Conservation (phyloP, 306 rosid species). For the Dryas alaskensis region DNA sequence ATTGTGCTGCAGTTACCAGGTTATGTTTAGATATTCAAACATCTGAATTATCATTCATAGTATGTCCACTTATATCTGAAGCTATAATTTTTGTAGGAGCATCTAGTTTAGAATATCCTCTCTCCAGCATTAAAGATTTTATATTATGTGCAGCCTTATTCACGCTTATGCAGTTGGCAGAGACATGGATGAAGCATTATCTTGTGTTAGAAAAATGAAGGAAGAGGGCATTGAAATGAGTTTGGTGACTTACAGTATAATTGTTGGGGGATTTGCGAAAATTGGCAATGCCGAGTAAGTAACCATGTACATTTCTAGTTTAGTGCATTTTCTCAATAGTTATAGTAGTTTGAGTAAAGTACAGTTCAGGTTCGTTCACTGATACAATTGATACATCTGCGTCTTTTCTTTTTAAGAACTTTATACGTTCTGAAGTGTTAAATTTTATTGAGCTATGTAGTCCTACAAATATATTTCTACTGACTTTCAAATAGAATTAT, state of each 20-base stretch:
- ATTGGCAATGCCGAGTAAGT: conserved; percentile 78
- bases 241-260: conserved; percentile 88
- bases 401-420: not conserved
- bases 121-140: conserved; percentile 29
- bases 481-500: too few species aligned
- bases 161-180: conserved; percentile 99
- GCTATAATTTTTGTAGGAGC: not conserved
- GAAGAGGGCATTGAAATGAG: conserved; percentile 82
- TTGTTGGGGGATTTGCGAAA: conserved; percentile 87
- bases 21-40: not conserved
- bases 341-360: not conserved
- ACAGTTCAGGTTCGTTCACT: not conserved
- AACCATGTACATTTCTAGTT: conserved; percentile 15
- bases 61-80: not conserved
- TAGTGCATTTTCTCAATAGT: not conserved
- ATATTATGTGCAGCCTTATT: conserved; percentile 82
- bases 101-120: not conserved
- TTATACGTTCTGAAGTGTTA: not conserved
- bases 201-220: conserved; percentile 90
- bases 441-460: too few species aligned
- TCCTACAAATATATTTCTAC: too few species aligned
- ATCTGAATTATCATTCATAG: not conserved
- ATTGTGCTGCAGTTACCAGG: too few species aligned
- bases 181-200: conserved; percentile 97
- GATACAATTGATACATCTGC: not conserved